Conservation (phyloP, 2,329 filamentous ascomycete species). For the Aspergillus arachidicola region DNA sequence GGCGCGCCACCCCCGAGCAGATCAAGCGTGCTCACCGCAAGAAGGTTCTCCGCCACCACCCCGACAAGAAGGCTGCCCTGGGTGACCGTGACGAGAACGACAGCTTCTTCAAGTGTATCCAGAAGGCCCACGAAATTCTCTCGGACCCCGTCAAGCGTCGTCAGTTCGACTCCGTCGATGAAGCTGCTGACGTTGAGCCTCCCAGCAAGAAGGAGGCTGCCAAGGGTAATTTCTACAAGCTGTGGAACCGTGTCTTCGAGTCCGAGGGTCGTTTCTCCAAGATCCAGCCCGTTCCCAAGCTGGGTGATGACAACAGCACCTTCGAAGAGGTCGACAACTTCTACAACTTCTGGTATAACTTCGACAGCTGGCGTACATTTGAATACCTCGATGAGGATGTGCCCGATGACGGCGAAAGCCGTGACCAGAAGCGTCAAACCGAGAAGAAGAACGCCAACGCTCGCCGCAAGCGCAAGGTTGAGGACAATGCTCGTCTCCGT, state of each 20-base stretch:
- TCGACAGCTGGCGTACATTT: slow-evolving; percentile 96
- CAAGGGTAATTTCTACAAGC: slow-evolving; percentile 92
- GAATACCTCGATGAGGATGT: slow-evolving; percentile 99
- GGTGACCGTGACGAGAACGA: slow-evolving; percentile 84
- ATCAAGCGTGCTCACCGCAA: slow-evolving; percentile 99
- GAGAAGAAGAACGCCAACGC: slow-evolving; percentile 98
- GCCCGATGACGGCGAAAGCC: slow-evolving; percentile 97
- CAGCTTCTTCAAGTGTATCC: slow-evolving; percentile 99
- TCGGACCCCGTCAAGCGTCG: slow-evolving; percentile 88
- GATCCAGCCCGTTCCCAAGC: slow-evolving; percentile 79
- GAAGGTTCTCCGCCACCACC: slow-evolving; percentile 99
- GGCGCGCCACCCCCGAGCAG: slow-evolving; percentile 91
- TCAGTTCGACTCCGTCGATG: slow-evolving; percentile 96
- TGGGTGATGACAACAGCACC: slow-evolving; percentile 80
- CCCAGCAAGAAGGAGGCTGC: slow-evolving; percentile 87
- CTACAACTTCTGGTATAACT: slow-evolving; percentile 99
- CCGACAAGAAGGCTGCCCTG: slow-evolving; percentile 95
- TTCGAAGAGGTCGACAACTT: slow-evolving; percentile 92
- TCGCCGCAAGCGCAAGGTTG: slow-evolving; percentile 98
- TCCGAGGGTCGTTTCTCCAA: slow-evolving; percentile 92
- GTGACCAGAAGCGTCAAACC: slow-evolving; percentile 97
- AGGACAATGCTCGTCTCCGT: slow-evolving; percentile 89
- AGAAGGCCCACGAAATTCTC: slow-evolving; percentile 93
- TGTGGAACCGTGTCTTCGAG: slow-evolving; percentile 89
- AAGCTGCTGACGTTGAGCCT: slow-evolving; percentile 87